Evolutionary conservation across 2,329 filamentous ascomycete genomes (phyloP).

Genomic region (Neonectria faginata): DNA sequence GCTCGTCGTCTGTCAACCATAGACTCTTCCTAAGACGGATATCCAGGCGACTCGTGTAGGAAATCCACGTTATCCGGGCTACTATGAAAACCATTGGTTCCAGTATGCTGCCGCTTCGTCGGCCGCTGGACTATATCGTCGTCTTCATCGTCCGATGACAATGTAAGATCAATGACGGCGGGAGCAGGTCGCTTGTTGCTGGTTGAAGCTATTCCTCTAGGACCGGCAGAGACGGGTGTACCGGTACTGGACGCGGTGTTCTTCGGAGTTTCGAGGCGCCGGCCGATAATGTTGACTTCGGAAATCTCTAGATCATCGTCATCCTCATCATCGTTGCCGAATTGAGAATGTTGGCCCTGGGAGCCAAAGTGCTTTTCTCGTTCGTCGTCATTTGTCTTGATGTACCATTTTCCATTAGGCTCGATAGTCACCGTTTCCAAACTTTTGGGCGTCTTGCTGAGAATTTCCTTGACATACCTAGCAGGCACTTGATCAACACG

Average conservation of each 20-base stretch:
- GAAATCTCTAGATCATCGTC: constrained; percentile 66
- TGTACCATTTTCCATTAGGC: constrained; percentile 82
- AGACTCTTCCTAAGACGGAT: constrained; percentile 38
- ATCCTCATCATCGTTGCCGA: constrained; percentile 54
- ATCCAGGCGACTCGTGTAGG: constrained; percentile 40
- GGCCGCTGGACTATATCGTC: constrained; percentile 59
- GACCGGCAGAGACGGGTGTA: constrained; percentile 54
- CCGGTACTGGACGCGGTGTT: constrained; percentile 50
- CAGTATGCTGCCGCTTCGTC: constrained; percentile 59
- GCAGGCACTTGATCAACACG: constrained; percentile 27
- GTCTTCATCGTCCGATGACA: constrained; percentile 67
- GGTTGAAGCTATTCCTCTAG: constrained; percentile 50
- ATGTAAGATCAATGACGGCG: constrained; percentile 70
- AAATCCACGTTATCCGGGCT: constrained; percentile 36
- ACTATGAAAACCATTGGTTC: constrained; percentile 41
- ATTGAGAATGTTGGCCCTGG: constrained; percentile 31
- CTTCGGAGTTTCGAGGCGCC: constrained; percentile 53
- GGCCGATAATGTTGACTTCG: constrained; percentile 54
- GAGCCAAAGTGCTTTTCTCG: constrained; percentile 35
- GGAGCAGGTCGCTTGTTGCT: constrained; percentile 62
- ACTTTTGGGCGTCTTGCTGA: constrained; percentile 76
- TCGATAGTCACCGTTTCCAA: constrained; percentile 91
- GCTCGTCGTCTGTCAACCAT: constrained; percentile 17
- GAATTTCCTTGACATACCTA: constrained; percentile 89
- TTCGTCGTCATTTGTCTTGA: constrained; percentile 52